Base-by-base conservation (phyloP, 352 stramenopile genomes). In the Globisporangium camurandrum region DNA sequence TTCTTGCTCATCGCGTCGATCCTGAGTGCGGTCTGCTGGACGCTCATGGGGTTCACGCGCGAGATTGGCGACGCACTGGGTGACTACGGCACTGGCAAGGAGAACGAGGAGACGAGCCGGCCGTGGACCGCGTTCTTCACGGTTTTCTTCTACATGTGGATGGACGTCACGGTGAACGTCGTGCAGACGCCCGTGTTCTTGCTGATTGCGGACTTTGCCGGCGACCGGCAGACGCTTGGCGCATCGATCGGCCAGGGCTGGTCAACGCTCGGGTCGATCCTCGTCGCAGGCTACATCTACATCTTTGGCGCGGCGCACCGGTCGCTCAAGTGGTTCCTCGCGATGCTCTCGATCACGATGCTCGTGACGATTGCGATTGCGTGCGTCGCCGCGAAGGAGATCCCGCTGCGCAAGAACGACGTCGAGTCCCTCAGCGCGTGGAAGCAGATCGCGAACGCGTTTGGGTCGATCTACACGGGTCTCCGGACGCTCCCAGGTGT, bases 91-190 rank as follows among this genome's bases (percentile, higher is more conserved):
- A 52, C 71, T 11, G 28, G 28, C 28, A 5, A 11, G 6, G 28
- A 5, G 6, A 11, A 11, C 28, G 28, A 34, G 11, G 28, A 34
- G 28, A 34, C 28, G 9, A 26, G 26, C 19, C 72, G 73, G 19
- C 57, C 62, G 20, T 84, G 64, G 57, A 88, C 75, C 8, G 63
- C 71, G 8, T 57, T 68, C 36, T 57, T 91, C 46, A 82, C 69
- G 19, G 66, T 91, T 23, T 22, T 86, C 26, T 87, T 86, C 57
- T 91, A 91, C 59, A 75, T 72, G 20, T 91, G 75, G 76, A 91
- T 88, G 75, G 80, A 91, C 44, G 66, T 88, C 38, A 91, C 76
- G 1, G 72, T 87, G 26, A 91, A 91, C 56, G 64, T 88, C 17
- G 75, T 86, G 33, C 74, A 88, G 61, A 86, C 75, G 10, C 76